A percentile compares a stretch with the other conserved stretches of the same genome.
Conservation (phyloP, 1,284 basidiomycete species). For the Apiotrichum gracile region DNA sequence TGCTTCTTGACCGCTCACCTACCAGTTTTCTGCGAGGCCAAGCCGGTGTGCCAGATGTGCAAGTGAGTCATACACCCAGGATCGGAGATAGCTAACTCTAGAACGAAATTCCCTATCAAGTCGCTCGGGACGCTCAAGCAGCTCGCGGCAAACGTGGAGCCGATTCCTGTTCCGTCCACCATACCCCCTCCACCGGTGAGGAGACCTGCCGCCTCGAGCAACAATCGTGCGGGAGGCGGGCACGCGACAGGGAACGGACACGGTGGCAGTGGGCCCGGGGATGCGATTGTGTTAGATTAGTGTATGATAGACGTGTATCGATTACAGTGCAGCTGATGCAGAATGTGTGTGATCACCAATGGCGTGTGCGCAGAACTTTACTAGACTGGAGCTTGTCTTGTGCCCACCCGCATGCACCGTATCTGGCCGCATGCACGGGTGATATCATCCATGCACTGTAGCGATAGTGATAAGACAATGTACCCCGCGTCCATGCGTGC, state of each 20-base stretch:
- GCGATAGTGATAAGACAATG: not conserved
- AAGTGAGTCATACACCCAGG: constrained; percentile 50
- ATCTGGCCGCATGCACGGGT: not conserved
- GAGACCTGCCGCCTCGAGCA: constrained; percentile 1
- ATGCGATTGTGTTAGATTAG: constrained; percentile 4
- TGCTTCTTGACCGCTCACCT: constrained; percentile 1
- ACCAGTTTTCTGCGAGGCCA: constrained; percentile 81
- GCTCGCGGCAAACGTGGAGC: constrained; percentile 30
- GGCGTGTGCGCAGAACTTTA: too few species aligned
- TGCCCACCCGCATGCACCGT: not conserved
- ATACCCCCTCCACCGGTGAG: constrained; percentile 8
- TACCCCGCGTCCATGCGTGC: too few species aligned
- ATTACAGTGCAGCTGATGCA: not conserved
- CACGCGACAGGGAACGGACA: not conserved
- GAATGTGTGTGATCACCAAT: not conserved
- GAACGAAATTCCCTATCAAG: constrained; percentile 89
- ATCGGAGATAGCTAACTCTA: constrained; percentile 37
- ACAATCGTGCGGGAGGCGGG: not conserved
- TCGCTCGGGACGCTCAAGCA: constrained; percentile 69
- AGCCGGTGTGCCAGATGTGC: constrained; percentile 90
- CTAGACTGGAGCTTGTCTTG: too few species aligned
- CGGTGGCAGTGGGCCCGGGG: not conserved
- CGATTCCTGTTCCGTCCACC: constrained; percentile 36
- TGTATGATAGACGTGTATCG: not conserved
- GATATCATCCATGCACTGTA: too few species aligned